A percentile compares a stretch with the other conserved stretches of the same genome.
These are phyloP conservation scores for Lepiota subincarnata DNA, from an alignment of 768 basidiomycete species.

Conservation along the genomic window DNA sequence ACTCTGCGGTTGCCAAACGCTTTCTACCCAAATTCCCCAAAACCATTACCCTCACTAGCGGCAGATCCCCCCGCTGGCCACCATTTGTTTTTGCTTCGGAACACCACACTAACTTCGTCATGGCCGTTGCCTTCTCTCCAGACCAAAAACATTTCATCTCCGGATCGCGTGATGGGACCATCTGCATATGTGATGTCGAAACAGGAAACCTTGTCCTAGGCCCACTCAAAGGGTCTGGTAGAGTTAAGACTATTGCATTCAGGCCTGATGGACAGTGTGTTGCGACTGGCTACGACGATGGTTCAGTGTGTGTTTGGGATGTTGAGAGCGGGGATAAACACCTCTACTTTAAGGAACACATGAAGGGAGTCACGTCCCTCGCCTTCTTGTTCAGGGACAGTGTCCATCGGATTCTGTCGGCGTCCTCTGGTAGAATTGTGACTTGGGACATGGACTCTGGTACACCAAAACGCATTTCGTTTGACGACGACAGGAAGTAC, in stretches of 20 bases:
- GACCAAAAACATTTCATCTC: conserved; percentile 31
- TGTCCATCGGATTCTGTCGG: too few relatives aligned
- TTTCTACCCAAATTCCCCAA: conserved; percentile 11
- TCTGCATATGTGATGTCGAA: conserved; percentile 28
- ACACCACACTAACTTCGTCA: neutral
- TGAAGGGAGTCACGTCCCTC: too few relatives aligned
- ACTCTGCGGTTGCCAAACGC: conserved; percentile 12
- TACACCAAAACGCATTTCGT: too few relatives aligned
- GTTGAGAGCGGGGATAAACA: neutral
- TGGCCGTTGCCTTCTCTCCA: conserved; percentile 12
- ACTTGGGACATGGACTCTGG: too few relatives aligned
- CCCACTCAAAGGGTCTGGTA: conserved; percentile 4
- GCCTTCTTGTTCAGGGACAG: too few relatives aligned
- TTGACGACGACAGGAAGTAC: too few relatives aligned
- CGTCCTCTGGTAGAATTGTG: too few relatives aligned
- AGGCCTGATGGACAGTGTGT: too few relatives aligned
- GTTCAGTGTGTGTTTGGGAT: conserved; percentile 2
- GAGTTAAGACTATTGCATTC: too few relatives aligned
- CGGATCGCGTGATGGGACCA: conserved; percentile 29
- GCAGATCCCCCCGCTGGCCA: conserved; percentile 15
- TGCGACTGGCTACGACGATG: too few relatives aligned
- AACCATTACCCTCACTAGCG: conserved; percentile 10
- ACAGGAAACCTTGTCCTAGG: conserved; percentile 9
- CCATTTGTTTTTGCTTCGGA: conserved; percentile 4
- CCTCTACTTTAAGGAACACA: too few relatives aligned